phyloP scores from a whole-genome alignment of 257 asterid genomes.

The Mitragyna speciosa region DNA sequence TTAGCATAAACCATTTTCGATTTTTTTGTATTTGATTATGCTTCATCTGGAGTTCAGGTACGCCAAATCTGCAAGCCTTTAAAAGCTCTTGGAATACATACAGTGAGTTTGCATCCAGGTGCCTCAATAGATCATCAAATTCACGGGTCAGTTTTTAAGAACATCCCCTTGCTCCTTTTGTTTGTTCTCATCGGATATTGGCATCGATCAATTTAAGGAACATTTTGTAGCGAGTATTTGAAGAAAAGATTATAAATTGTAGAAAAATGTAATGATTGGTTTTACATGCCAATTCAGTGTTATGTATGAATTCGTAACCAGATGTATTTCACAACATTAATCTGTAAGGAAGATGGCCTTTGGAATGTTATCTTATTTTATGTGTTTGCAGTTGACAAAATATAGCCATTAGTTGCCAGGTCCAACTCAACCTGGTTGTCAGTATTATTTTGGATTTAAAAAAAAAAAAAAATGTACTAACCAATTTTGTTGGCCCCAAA shows the following conservation, averaged over 20 bases:
- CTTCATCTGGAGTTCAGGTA: constrained; percentile 46
- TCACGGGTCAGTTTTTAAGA: constrained; percentile 55
- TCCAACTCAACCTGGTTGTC: not conserved
- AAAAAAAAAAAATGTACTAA: not conserved
- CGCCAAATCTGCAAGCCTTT: constrained; percentile 64
- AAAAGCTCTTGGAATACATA: constrained; percentile 55
- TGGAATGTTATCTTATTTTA: not conserved
- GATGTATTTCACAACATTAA: not conserved
- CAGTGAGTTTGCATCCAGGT: constrained; percentile 80
- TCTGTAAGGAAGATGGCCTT: not conserved
- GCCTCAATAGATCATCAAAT: constrained; percentile 84
- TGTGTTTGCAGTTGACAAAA: not conserved
- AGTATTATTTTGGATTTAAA: not conserved
- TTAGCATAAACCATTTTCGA: not conserved
- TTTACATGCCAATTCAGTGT: not conserved
- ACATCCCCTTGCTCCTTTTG: not conserved
- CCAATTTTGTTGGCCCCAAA: not conserved
- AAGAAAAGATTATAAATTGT: not conserved
- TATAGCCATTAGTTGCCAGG: not conserved
- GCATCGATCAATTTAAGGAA: not conserved
- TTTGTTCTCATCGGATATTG: not conserved
- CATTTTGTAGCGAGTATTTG: not conserved
- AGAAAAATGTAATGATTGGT: not conserved
- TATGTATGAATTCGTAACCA: not conserved
- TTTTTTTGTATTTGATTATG: constrained; percentile 7